A percentile compares a stretch with the other conserved stretches of the same genome.
Conservation (phyloP, 257 asterid genomes). For the Solanum ossicruentum region DNA sequence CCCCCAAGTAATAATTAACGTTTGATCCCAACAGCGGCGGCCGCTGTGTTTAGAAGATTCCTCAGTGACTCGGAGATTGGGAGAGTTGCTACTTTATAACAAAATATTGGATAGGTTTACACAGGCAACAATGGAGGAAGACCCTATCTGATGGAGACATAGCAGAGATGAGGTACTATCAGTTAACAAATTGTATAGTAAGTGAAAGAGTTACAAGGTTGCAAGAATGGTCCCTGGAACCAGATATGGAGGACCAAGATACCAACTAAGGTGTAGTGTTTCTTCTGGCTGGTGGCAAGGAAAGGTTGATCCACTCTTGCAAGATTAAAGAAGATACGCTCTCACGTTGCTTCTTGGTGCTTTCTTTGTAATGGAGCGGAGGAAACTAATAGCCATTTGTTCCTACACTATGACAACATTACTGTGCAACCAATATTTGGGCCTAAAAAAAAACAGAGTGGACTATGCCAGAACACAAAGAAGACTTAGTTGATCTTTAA, state of each 20-base stretch:
- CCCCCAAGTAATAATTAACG: neutral
- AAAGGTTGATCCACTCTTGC: neutral
- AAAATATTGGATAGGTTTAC: neutral
- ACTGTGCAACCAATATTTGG: neutral
- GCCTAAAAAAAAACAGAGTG: neutral
- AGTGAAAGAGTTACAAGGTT: neutral
- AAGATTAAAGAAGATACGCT: neutral
- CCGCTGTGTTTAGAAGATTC: neutral
- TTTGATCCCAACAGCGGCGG: neutral
- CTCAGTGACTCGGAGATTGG: neutral
- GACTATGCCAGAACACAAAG: neutral
- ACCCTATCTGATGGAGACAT: neutral
- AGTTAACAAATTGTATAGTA: neutral
- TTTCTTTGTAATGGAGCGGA: neutral
- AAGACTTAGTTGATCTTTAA: neutral
- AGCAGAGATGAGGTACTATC: neutral
- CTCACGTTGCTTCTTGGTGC: neutral
- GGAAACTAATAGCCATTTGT: neutral
- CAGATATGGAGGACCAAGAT: neutral
- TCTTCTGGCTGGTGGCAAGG: neutral
- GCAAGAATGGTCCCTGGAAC: neutral
- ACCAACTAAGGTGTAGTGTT: neutral
- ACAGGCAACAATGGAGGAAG: too few relatives aligned
- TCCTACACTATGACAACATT: neutral
- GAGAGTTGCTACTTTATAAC: neutral